A percentile compares a stretch with the other conserved stretches of the same genome.
These are phyloP conservation scores for Gossypium mustelinum DNA, from an alignment of 345 rosid genomes.

Conservation along the genomic window DNA sequence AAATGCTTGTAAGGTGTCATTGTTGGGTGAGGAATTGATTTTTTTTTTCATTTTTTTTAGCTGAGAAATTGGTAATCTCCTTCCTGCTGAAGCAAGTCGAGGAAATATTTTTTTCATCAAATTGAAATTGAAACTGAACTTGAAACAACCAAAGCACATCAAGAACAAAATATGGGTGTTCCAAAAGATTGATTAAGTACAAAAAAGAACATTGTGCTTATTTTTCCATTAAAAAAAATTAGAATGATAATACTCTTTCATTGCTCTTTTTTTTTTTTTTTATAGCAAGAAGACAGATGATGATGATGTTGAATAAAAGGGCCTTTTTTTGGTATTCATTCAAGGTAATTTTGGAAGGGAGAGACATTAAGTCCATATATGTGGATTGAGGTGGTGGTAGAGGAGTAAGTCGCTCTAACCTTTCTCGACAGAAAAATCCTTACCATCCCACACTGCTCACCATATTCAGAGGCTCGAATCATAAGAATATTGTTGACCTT, in stretches of 20 bases:
- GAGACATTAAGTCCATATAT: background rate
- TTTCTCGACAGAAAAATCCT: conserved; percentile 70
- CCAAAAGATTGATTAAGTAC: background rate
- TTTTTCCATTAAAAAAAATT: too few relatives aligned
- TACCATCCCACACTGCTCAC: conserved; percentile 89
- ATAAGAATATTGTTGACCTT: conserved; percentile 29
- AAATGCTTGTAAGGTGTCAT: too few relatives aligned
- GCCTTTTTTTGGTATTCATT: background rate
- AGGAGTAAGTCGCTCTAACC: conserved; percentile 59
- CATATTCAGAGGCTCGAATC: conserved; percentile 79
- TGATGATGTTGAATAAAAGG: background rate
- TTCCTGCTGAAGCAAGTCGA: too few relatives aligned
- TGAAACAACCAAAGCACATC: too few relatives aligned
- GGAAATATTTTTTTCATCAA: too few relatives aligned
- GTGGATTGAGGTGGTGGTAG: conserved; percentile 56
- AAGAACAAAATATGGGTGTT: too few relatives aligned
- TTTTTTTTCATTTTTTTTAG: too few relatives aligned
- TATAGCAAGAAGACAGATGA: background rate
- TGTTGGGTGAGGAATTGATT: too few relatives aligned
- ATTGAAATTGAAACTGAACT: too few relatives aligned
- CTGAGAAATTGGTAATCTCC: too few relatives aligned
- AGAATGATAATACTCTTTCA: background rate
- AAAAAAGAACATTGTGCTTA: too few relatives aligned
- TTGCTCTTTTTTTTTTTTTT: background rate
- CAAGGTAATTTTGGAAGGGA: background rate